Evolutionary conservation across 2,329 filamentous ascomycete species (phyloP), one percentile per base, ranked within the genome.

Genomic region (Fusarium siculi): DNA sequence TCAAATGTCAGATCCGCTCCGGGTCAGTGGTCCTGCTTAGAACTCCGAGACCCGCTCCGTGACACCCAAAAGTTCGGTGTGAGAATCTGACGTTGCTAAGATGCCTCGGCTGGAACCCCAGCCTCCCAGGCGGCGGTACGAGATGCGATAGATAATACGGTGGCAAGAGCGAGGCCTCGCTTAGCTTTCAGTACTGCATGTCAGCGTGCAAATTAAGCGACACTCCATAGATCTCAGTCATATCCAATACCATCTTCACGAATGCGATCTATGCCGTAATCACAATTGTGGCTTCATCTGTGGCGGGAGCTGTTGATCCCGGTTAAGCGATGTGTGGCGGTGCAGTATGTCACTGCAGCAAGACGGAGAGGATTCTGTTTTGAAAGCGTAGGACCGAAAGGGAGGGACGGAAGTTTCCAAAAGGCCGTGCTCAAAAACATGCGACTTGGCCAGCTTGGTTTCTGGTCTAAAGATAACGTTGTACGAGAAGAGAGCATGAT

Each of bases 321-420:
- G 54, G 49, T 19, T 36, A 62, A 69, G 58, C 58, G 59, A 70
- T 16, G 42, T 73, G 73, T 72, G 68, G 71, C 73, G 39, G 62
- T 68, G 66, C 66, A 25, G 50, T 28, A 30, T 70, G 46, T 56
- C 47, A 55, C 49, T 53, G 23, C 28, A 53, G 25, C 40, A 28
- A 39, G 47, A 54, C 32, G 58, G 55, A 55, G 58, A 64, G 42
- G 63, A 64, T 43, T 28, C 63, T 66, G 32, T 44, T 57, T 63
- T 50, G 23, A 49, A 62, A 39, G 23, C 34, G 30, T 18, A 52
- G 58, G 28, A n/a, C 56, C 47, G 52, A 55, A 59, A 47, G 37
- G 46, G 58, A 69, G 37, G 58, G 42, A 43, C 32, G 37, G 63
- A 49, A 44, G 53, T 53, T 63, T 40, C n/a, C 40, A 36, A 18